A percentile compares a stretch with the other conserved stretches of the same genome.
Evolutionary conservation across 768 basidiomycete species (phyloP).

Genomic region (Pulveroboletus ravenelii): DNA sequence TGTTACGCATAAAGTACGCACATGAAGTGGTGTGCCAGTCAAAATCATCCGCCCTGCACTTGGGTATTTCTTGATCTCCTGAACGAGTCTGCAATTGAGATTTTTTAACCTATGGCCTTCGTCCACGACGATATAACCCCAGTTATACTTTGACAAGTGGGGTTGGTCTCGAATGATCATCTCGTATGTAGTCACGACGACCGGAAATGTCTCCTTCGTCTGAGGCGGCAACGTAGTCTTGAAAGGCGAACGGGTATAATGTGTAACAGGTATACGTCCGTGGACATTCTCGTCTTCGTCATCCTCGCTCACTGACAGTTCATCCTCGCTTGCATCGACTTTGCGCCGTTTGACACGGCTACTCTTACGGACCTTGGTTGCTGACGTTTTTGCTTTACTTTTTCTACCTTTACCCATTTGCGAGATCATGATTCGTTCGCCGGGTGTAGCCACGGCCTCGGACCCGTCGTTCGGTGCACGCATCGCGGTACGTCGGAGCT

Average conservation of each 20-base stretch:
- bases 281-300: slow-evolving; percentile 10
- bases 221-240: slow-evolving; percentile 8
- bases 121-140: slow-evolving; percentile 94
- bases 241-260: slow-evolving; percentile 11
- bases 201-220: slow-evolving; percentile 52
- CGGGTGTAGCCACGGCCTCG: slow-evolving; percentile 17
- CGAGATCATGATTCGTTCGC: slow-evolving; percentile 23
- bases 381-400: slow-evolving; percentile 7
- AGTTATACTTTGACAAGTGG: slow-evolving; percentile 60
- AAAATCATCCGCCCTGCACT: slow-evolving; percentile 88
- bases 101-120: slow-evolving; percentile 97
- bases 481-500: slow-evolving; percentile 65
- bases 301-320: slow-evolving; percentile 10
- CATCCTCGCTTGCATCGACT: slow-evolving; percentile 3
- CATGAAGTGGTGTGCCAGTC: slow-evolving; percentile 95
- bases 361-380: slow-evolving; percentile 4
- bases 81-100: slow-evolving; percentile 83
- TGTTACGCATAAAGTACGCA: slow-evolving; percentile 32
- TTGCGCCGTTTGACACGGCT: slow-evolving; percentile 22
- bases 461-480: slow-evolving; percentile 27
- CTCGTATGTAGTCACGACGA: slow-evolving; percentile 90
- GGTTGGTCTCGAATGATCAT: slow-evolving; percentile 82
- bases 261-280: slow-evolving; percentile 17
- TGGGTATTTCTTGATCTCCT: slow-evolving; percentile 82
- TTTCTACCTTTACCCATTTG: slow-evolving; percentile 19